Evolutionary conservation across 2,329 filamentous ascomycete genomes (phyloP), one percentile per base, ranked within the genome.

Genomic region (Diaporthe longicolla): DNA sequence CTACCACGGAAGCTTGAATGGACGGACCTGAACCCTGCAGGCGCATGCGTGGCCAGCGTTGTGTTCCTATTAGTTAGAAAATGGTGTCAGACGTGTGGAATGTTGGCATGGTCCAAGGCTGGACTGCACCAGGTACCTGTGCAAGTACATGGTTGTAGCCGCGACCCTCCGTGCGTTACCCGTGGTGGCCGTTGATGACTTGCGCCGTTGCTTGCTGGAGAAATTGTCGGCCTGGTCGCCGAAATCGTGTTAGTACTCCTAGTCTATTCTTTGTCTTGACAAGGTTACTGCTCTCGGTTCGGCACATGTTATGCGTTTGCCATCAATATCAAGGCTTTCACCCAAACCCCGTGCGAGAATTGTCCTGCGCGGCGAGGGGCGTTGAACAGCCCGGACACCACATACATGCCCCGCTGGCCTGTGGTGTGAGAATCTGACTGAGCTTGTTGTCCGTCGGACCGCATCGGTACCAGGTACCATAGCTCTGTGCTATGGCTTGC

Each of bases 401-500:
- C 21, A 21, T 52, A 37, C 21, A 48, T 37, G 45, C 37, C 45
- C 45, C 19, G 45, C 15, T 40, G 48, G 63, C 63, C 48, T 54
- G 63, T 54, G 45, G 45, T 24, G 63, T 68, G 48, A 68, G 63
- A 68, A 55, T 63, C 48, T 35, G 48, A 50, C 70, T 24, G 70
- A 52, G 19, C 70, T 54, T 52, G 57, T 55, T 52, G 48, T 26
- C 48, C 32, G 32, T 37, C 63, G 48, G 26, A 71, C 43, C 48
- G 57, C 69, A 37, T 63, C 57, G 69, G 55, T 35, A 37, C 59
- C 45, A 26, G 48, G 63, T 68, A 68, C 63, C 63, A 40, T 26
- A 40, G 63, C 52, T 50, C 52, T 66, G 63, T 73, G 59, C 48
- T 43, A 65, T 68, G 70, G 73, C 24, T 73, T 63, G 63, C 70